phyloP scores from a whole-genome alignment of 768 basidiomycete genomes.

The Lactarius pseudohatsudake region DNA sequence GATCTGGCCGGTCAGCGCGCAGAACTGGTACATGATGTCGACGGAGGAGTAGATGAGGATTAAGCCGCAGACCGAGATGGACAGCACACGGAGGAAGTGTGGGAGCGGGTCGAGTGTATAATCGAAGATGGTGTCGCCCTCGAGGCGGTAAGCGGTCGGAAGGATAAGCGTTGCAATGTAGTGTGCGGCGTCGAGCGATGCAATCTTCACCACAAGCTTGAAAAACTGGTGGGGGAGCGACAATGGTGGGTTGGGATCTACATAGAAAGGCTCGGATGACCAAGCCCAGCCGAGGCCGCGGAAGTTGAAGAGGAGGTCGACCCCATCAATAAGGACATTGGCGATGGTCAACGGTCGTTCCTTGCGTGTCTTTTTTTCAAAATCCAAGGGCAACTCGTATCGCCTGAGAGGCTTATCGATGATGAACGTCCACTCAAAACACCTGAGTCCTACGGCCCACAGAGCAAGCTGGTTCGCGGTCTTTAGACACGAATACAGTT shows the following conservation, averaged over 20 bases:
- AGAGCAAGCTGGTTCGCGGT: conserved; percentile 6
- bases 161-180: conserved; percentile 15
- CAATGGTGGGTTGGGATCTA: not conserved
- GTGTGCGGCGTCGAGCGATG: conserved; percentile 18
- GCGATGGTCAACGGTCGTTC: conserved; percentile 8
- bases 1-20: too few species aligned
- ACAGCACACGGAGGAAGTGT: too few species aligned
- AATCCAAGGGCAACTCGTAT: not conserved
- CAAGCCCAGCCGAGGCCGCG: conserved; percentile 30
- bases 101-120: conserved; percentile 2
- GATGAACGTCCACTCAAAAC: conserved; percentile 25
- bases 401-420: conserved; percentile 14
- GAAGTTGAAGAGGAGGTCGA: conserved; percentile 26
- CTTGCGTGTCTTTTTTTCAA: not conserved
- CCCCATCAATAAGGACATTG: conserved; percentile 20
- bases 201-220: conserved; percentile 9
- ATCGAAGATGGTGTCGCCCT: conserved; percentile 27
- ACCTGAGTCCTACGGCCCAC: conserved; percentile 14
- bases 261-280: conserved; percentile 24
- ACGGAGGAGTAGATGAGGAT: too few species aligned
- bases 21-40: too few species aligned
- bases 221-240: conserved; percentile 6
- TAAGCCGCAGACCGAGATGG: too few species aligned
- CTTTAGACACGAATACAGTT: not conserved
- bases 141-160: conserved; percentile 16